Conservation (phyloP, 139 green algal species). For the Chlorella ohadii region DNA sequence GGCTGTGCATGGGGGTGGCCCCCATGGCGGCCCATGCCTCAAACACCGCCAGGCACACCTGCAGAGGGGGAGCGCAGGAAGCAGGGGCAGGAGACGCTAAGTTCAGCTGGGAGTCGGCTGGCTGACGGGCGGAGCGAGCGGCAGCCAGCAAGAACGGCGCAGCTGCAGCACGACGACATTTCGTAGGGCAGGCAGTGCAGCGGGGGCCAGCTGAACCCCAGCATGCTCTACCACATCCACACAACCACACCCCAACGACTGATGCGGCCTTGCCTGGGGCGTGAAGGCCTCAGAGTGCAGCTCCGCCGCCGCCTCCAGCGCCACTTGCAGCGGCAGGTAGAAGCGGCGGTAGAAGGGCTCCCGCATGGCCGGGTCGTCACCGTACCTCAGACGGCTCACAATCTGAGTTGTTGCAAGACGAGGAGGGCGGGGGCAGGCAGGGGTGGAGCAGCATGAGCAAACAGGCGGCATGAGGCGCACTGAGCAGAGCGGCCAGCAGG, state of each 20-base stretch:
- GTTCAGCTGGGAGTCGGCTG: too few species aligned
- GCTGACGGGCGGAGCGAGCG: too few species aligned
- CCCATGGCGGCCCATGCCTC: slow-evolving; percentile 16
- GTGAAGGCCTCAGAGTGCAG: slow-evolving; percentile 19
- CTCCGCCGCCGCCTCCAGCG: slow-evolving; percentile 16
- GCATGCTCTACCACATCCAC: too few species aligned
- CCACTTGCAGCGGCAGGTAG: slow-evolving; percentile 29
- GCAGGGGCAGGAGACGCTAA: neutral
- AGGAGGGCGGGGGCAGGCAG: neutral
- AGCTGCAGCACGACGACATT: too few species aligned
- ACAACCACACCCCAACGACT: too few species aligned
- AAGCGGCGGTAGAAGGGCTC: slow-evolving; percentile 10
- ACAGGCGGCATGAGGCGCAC: neutral
- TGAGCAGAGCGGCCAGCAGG: too few species aligned
- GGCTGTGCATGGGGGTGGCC: slow-evolving; percentile 19
- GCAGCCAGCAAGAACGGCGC: too few species aligned
- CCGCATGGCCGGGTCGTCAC: neutral
- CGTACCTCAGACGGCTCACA: slow-evolving; percentile 18
- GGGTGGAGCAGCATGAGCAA: neutral
- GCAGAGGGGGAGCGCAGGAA: neutral
- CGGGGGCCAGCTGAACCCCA: too few species aligned
- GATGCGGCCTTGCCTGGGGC: neutral
- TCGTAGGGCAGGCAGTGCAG: too few species aligned
- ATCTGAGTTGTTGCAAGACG: neutral
- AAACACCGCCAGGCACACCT: slow-evolving; percentile 20